phyloP scores from a whole-genome alignment of 805 yeast species.

The Tetrapisispora iriomotensis region DNA sequence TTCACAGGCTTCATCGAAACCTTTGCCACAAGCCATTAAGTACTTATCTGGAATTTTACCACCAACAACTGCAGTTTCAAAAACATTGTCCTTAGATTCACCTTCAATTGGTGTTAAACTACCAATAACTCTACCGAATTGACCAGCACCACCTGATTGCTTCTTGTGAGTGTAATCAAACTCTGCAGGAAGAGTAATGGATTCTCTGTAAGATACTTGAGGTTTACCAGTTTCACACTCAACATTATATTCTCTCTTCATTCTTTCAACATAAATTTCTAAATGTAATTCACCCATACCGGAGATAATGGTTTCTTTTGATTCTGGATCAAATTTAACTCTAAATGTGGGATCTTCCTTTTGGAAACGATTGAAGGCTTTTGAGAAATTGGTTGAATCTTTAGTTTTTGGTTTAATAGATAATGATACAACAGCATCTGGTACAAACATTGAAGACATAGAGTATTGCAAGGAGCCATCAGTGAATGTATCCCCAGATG shows the following conservation, averaged over 20 bases:
- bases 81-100: slow-evolving; percentile 45
- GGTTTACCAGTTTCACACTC: slow-evolving; percentile 95
- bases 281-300: slow-evolving; percentile 98
- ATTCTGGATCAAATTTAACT: slow-evolving; percentile 83
- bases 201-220: slow-evolving; percentile 95
- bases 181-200: slow-evolving; percentile 58
- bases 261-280: slow-evolving; percentile 96
- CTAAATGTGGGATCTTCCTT: slow-evolving; percentile 98
- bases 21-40: slow-evolving; percentile 87
- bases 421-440: slow-evolving; percentile 95
- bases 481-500: slow-evolving; percentile 96
- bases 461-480: slow-evolving; percentile 73
- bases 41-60: slow-evolving; percentile 95
- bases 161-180: slow-evolving; percentile 95
- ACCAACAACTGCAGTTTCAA: slow-evolving; percentile 85
- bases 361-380: slow-evolving; percentile 95
- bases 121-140: slow-evolving; percentile 94
- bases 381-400: slow-evolving; percentile 83
- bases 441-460: slow-evolving; percentile 97
- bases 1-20: slow-evolving; percentile 88
- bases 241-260: slow-evolving; percentile 93
- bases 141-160: slow-evolving; percentile 99
- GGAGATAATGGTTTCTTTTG: slow-evolving; percentile 78
- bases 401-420: slow-evolving; percentile 81
- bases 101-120: slow-evolving; percentile 53